These are phyloP conservation scores for Pseudocercospora fijiensis DNA, from an alignment of 2,329 filamentous ascomycete species.

Conservation along the genomic window DNA sequence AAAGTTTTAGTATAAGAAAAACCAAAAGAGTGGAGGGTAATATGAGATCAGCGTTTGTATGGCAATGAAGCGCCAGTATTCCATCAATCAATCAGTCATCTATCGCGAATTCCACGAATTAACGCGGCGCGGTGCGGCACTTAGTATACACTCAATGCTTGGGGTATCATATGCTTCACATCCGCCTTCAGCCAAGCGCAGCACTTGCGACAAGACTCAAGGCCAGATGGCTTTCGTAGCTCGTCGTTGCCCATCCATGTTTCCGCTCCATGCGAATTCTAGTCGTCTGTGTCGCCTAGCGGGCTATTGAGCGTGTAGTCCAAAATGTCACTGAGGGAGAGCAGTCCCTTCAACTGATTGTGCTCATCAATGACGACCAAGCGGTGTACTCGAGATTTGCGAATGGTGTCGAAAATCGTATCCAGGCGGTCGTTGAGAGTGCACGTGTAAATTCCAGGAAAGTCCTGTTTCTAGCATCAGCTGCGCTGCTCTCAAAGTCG, in stretches of 20 bases:
- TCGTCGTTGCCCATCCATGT: background rate
- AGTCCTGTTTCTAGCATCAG: conserved; percentile 59
- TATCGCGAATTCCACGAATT: background rate
- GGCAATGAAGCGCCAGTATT: background rate
- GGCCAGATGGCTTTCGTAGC: background rate
- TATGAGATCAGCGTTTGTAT: background rate
- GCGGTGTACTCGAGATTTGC: conserved; percentile 89
- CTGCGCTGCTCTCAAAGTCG: background rate
- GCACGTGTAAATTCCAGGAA: conserved; percentile 95
- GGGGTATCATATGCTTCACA: conserved; percentile 3
- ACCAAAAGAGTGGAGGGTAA: background rate
- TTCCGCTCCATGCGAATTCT: conserved; percentile 5
- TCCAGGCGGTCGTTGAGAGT: conserved; percentile 86
- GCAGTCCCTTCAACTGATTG: conserved; percentile 78
- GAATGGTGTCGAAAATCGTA: conserved; percentile 94
- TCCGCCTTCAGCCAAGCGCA: background rate
- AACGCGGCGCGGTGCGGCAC: background rate
- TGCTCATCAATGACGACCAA: conserved; percentile 91
- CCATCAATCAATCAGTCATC: conserved; percentile 1
- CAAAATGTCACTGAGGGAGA: conserved; percentile 93
- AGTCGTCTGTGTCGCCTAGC: conserved; percentile 32
- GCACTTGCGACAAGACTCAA: conserved; percentile 2
- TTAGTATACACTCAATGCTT: background rate
- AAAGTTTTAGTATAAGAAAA: background rate
- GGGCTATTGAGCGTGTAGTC: conserved; percentile 73